phyloP scores from a whole-genome alignment of 2,329 filamentous ascomycete genomes.

The Nemania sp. region DNA sequence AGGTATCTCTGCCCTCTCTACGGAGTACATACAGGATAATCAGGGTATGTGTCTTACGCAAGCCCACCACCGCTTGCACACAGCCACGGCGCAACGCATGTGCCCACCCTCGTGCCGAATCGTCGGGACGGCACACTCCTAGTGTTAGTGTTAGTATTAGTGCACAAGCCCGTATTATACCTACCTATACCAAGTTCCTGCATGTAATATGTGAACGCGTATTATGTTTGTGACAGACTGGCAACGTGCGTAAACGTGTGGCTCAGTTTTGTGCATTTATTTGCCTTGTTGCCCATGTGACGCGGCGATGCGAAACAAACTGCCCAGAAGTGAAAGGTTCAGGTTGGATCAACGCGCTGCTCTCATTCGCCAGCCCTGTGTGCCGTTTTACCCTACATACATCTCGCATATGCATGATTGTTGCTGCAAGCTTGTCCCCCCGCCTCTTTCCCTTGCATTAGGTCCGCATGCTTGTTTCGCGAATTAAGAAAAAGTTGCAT shows the following conservation, averaged over 20 bases:
- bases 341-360: too few relatives aligned
- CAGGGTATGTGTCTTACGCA: constrained; percentile 20
- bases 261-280: too few relatives aligned
- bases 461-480: background rate
- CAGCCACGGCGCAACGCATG: constrained; percentile 8
- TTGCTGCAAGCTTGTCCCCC: too few relatives aligned
- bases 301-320: too few relatives aligned
- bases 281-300: too few relatives aligned
- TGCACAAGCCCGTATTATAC: background rate
- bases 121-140: background rate
- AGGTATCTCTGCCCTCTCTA: background rate
- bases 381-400: too few relatives aligned
- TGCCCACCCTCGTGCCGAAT: constrained; percentile 2
- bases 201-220: too few relatives aligned
- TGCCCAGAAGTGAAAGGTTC: too few relatives aligned
- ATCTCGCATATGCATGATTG: constrained; percentile 19
- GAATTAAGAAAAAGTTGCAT: background rate
- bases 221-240: too few relatives aligned
- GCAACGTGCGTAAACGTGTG: too few relatives aligned
- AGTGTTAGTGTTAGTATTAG: background rate
- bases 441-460: background rate
- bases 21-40: background rate
- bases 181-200: too few relatives aligned
- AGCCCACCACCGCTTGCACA: constrained; percentile 3
- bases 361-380: too few relatives aligned